These are phyloP conservation scores for Termitomyces sp. DNA, from an alignment of 768 basidiomycete genomes.

Conservation along the genomic window DNA sequence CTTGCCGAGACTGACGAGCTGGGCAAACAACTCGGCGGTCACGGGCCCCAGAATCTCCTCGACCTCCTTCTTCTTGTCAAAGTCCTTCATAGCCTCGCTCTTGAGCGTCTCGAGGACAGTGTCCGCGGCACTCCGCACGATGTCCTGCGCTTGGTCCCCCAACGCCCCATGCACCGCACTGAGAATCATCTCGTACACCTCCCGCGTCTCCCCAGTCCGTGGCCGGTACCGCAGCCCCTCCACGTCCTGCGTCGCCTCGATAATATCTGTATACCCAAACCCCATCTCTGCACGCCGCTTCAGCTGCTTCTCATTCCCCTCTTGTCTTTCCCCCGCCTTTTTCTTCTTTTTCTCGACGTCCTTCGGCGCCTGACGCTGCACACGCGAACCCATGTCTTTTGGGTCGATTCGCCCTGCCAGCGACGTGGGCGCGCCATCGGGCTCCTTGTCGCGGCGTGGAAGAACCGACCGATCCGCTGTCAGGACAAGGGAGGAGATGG, in stretches of 20 bases:
- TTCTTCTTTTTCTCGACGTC: slow-evolving; percentile 94
- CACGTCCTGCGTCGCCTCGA: slow-evolving; percentile 89
- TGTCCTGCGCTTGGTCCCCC: slow-evolving; percentile 94
- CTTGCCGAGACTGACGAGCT: slow-evolving; percentile 80
- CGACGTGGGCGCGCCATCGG: slow-evolving; percentile 92
- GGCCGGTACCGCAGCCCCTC: slow-evolving; percentile 93
- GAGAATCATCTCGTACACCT: slow-evolving; percentile 90
- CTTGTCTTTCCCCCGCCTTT: slow-evolving; percentile 59
- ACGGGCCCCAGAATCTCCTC: slow-evolving; percentile 68
- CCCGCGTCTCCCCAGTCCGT: slow-evolving; percentile 88
- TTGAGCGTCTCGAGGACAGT: slow-evolving; percentile 84
- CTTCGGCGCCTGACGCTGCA: slow-evolving; percentile 74
- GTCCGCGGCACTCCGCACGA: slow-evolving; percentile 95
- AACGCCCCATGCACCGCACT: slow-evolving; percentile 75
- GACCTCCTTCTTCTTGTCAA: slow-evolving; percentile 95
- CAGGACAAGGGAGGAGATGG: slow-evolving; percentile 90
- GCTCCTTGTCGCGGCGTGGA: slow-evolving; percentile 89
- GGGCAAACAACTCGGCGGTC: slow-evolving; percentile 70
- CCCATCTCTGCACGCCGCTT: slow-evolving; percentile 62
- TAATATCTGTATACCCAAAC: slow-evolving; percentile 85
- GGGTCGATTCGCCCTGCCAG: slow-evolving; percentile 87
- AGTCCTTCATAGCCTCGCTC: slow-evolving; percentile 85
- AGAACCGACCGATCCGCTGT: slow-evolving; percentile 82
- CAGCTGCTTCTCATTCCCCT: slow-evolving; percentile 50
- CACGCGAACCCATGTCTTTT: slow-evolving; percentile 91